phyloP scores from a whole-genome alignment of 768 basidiomycete genomes.

The Macrolepiota fuliginosa region DNA sequence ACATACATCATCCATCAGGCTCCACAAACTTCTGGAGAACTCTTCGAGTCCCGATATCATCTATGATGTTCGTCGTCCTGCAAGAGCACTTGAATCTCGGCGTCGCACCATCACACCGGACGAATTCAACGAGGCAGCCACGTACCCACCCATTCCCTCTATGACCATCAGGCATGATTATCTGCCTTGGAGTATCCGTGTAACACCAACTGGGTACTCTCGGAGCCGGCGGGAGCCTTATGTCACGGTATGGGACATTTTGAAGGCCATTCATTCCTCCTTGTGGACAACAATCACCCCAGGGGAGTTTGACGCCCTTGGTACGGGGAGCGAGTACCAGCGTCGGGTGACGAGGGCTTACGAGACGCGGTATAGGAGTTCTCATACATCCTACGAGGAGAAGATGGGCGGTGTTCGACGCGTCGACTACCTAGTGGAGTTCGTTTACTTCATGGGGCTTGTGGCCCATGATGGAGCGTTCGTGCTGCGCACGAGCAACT shows the following conservation, averaged over 20 bases:
- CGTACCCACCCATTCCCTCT: not conserved
- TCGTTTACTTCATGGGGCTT: constrained; percentile 9
- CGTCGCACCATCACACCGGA: not conserved
- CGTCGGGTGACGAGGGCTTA: constrained; percentile 5
- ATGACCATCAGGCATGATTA: constrained; percentile 3
- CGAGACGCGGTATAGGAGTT: not conserved
- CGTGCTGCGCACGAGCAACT: constrained; percentile 4
- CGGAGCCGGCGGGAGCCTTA: constrained; percentile 1
- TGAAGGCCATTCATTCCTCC: constrained; percentile 3
- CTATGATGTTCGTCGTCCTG: constrained; percentile 3
- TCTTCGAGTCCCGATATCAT: constrained; percentile 1
- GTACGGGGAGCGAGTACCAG: not conserved
- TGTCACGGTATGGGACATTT: constrained; percentile 10
- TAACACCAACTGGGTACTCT: constrained; percentile 6
- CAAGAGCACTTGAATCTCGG: not conserved
- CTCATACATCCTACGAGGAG: not conserved
- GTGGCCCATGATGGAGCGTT: constrained; percentile 4
- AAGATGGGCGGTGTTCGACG: constrained; percentile 7
- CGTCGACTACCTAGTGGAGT: constrained; percentile 6
- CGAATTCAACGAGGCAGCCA: constrained; percentile 4
- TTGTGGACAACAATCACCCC: not conserved
- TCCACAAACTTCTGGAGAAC: constrained; percentile 3
- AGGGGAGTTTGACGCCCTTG: constrained; percentile 3
- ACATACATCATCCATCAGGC: not conserved
- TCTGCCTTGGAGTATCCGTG: constrained; percentile 9